Evolutionary conservation across 441 rosid species (phyloP).

Genomic region (Arabidopsis hybrid): DNA sequence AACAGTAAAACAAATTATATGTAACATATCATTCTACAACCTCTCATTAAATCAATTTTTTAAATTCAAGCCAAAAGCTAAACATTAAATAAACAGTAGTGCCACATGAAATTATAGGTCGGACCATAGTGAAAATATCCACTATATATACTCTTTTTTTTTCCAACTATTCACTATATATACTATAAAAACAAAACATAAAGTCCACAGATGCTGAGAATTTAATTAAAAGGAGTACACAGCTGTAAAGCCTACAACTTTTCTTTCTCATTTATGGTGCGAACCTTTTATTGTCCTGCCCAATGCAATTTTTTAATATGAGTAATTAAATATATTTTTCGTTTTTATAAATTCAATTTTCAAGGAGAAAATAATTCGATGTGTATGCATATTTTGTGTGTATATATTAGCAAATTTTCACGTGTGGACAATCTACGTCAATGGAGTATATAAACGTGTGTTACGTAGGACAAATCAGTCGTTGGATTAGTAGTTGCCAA

Average conservation of each 20-base stretch:
- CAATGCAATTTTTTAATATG: conserved; percentile 34
- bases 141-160: no score
- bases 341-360: conserved; percentile 38
- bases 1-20: conserved; percentile 28
- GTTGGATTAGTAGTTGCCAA: conserved; percentile 45
- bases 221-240: conserved; percentile 41
- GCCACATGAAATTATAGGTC: conserved; percentile 41
- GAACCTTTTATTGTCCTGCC: conserved; percentile 46
- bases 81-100: conserved; percentile 25
- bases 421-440: conserved; percentile 25
- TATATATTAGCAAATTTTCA: conserved; percentile 8
- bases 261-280: conserved; percentile 49
- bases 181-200: conserved; percentile 18
- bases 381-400: conserved; percentile 18
- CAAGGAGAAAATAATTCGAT: conserved; percentile 40
- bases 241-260: conserved; percentile 50
- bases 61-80: conserved; percentile 21
- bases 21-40: conserved; percentile 7
- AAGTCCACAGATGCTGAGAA: conserved; percentile 42
- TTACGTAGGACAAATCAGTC: conserved; percentile 43
- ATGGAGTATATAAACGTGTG: conserved; percentile 9
- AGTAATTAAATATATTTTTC: neutral
- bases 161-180: conserved; percentile 6
- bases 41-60: neutral
- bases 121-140: conserved; percentile 32